Percentiles rank a stretch among this genome's conserved stretches.
Evolutionary conservation across 2,329 filamentous ascomycete genomes (phyloP).

Genomic region (Beauveria asiatica): DNA sequence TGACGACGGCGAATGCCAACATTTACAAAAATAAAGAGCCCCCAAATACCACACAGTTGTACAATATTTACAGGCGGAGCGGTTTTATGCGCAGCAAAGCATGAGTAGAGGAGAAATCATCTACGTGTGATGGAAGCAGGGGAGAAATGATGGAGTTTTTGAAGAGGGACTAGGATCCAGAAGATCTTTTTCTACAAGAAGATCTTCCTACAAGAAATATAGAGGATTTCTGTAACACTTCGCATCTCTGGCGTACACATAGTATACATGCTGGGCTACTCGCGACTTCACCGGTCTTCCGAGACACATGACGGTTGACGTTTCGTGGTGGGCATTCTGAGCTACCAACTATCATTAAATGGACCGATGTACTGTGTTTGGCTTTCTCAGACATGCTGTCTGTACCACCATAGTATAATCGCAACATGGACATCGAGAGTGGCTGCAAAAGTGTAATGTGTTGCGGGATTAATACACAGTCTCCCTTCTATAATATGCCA

Average conservation of each 20-base stretch:
- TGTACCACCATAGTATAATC: background rate
- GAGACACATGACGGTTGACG: too few relatives aligned
- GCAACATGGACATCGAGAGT: too few relatives aligned
- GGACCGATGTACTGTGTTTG: too few relatives aligned
- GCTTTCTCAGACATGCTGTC: too few relatives aligned
- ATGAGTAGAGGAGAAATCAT: slow-evolving; percentile 44
- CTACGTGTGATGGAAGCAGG: background rate
- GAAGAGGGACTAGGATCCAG: background rate
- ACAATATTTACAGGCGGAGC: slow-evolving; percentile 60
- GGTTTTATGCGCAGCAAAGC: slow-evolving; percentile 66
- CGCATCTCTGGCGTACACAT: background rate
- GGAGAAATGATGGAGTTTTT: background rate
- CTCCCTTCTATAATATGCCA: background rate
- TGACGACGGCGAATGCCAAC: background rate
- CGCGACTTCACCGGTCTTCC: too few relatives aligned
- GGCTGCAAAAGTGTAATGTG: background rate
- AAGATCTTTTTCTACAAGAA: background rate
- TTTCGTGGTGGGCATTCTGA: background rate
- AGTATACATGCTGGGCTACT: background rate
- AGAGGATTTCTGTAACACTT: slow-evolving; percentile 4
- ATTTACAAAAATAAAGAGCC: background rate
- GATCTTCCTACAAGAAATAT: background rate
- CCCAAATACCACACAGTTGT: slow-evolving; percentile 8
- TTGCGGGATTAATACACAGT: background rate
- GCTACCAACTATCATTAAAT: too few relatives aligned